Percentiles rank a stretch among this genome's conserved stretches.
phyloP scores from a whole-genome alignment of 257 asterid genomes.

The Solanum pinnatisectum region DNA sequence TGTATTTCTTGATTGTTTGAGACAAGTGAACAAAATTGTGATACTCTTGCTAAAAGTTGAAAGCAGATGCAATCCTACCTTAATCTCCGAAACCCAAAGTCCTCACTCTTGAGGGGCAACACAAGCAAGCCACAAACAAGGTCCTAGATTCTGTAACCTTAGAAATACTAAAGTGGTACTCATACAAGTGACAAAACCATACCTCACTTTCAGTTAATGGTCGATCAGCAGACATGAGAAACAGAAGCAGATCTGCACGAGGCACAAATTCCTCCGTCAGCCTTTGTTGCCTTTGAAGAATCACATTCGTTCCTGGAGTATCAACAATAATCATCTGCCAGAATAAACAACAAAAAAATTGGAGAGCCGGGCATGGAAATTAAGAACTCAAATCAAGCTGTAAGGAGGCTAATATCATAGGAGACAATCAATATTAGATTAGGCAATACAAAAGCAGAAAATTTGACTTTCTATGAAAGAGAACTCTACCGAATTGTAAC shows the following conservation, averaged over 20 bases:
- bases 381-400: background rate
- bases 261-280: slow-evolving; percentile 98
- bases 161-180: background rate
- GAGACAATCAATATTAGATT: background rate
- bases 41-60: background rate
- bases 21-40: background rate
- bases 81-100: background rate
- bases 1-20: background rate
- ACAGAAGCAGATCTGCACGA: slow-evolving; percentile 89
- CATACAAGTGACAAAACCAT: slow-evolving; percentile 15
- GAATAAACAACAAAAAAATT: slow-evolving; percentile 7
- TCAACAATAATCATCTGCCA: slow-evolving; percentile 92
- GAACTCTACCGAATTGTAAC: background rate
- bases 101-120: background rate
- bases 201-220: slow-evolving; percentile 99
- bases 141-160: background rate
- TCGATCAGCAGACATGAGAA: slow-evolving; percentile 94
- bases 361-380: background rate
- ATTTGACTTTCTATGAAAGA: background rate
- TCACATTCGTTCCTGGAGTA: slow-evolving; percentile 99
- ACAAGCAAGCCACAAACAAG: background rate
- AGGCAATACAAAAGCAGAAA: background rate
- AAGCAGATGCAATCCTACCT: background rate
- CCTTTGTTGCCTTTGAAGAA: slow-evolving; percentile 96
- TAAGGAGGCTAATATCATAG: background rate